Conservation (phyloP, 2,329 filamentous ascomycete genomes). For the Pseudogymnoascus sp. region DNA sequence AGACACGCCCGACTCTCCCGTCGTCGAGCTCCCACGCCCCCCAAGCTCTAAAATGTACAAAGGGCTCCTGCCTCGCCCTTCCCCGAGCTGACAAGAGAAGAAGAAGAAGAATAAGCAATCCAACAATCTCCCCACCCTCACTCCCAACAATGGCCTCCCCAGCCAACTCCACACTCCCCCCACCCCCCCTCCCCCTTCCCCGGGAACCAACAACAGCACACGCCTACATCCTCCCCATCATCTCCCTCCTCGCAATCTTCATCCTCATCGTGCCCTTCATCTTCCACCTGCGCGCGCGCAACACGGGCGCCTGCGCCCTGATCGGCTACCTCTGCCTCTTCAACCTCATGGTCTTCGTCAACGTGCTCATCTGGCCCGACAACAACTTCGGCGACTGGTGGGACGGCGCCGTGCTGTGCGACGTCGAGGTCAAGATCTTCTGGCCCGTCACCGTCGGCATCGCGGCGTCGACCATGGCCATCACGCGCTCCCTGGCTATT, state of each 20-base stretch:
- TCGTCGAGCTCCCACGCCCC: neutral
- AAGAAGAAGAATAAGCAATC: too few relatives aligned
- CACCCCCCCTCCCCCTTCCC: too few relatives aligned
- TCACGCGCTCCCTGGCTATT: slow-evolving; percentile 50
- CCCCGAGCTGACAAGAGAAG: neutral
- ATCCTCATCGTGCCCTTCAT: slow-evolving; percentile 48
- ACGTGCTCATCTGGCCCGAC: slow-evolving; percentile 55
- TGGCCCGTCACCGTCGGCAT: slow-evolving; percentile 44
- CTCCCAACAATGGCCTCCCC: neutral
- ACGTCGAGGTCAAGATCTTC: slow-evolving; percentile 52
- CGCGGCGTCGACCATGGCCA: slow-evolving; percentile 44
- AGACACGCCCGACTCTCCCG: neutral
- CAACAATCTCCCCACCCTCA: neutral
- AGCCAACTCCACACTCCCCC: neutral
- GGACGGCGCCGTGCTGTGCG: slow-evolving; percentile 50
- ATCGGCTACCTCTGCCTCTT: slow-evolving; percentile 46
- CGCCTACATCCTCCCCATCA: slow-evolving; percentile 36
- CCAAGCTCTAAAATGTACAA: neutral
- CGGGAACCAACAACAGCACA: slow-evolving; percentile 13
- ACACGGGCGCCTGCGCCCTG: slow-evolving; percentile 49
- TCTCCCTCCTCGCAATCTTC: slow-evolving; percentile 41
- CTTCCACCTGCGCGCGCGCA: slow-evolving; percentile 52
- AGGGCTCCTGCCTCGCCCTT: neutral
- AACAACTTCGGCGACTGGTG: slow-evolving; percentile 49
- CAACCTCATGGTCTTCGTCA: slow-evolving; percentile 51